Evolutionary conservation across 192 early-diverging fungal species (phyloP).

Genomic region (Coemansia biformis): DNA sequence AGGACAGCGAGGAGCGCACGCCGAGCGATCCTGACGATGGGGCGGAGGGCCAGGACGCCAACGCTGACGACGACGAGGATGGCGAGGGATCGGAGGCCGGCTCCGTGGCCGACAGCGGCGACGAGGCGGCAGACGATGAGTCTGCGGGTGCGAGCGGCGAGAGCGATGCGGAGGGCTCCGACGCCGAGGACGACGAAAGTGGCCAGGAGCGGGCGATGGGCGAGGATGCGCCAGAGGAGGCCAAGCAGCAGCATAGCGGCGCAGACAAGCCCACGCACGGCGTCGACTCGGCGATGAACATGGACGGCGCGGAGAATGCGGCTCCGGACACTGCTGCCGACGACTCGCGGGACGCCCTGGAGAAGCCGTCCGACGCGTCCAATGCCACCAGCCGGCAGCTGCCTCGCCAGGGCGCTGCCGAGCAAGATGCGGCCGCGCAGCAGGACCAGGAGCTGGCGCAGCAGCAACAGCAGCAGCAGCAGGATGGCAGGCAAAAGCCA

Average conservation of each 20-base stretch:
- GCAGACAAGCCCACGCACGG: constrained; percentile 56
- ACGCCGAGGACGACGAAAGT: constrained; percentile 44
- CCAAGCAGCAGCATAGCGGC: constrained; percentile 42
- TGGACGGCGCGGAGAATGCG: constrained; percentile 50
- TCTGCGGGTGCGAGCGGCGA: constrained; percentile 22
- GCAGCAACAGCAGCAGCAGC: constrained; percentile 19
- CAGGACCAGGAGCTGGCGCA: constrained; percentile 5
- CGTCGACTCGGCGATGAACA: constrained; percentile 54
- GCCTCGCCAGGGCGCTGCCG: constrained; percentile 1
- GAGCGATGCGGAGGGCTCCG: constrained; percentile 37
- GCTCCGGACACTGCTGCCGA: constrained; percentile 28
- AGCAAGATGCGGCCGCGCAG: constrained; percentile 1
- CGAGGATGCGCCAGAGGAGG: constrained; percentile 31
- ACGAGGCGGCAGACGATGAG: constrained; percentile 28
- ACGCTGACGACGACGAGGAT: constrained; percentile 10
- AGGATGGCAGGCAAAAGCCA: constrained; percentile 43
- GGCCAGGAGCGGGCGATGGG: constrained; percentile 32
- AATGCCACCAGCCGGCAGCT: constrained; percentile 34
- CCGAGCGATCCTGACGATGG: constrained; percentile 30
- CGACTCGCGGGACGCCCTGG: constrained; percentile 22
- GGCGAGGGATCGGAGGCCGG: constrained; percentile 9
- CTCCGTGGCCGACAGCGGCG: constrained; percentile 20
- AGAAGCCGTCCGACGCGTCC: constrained; percentile 23
- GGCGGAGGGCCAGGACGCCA: constrained; percentile 2
- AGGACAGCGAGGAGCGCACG: constrained; percentile 20